Percentiles rank a stretch among this genome's conserved stretches.
phyloP scores from a whole-genome alignment of 2,329 filamentous ascomycete species.

The Pseudocercospora vitis region DNA sequence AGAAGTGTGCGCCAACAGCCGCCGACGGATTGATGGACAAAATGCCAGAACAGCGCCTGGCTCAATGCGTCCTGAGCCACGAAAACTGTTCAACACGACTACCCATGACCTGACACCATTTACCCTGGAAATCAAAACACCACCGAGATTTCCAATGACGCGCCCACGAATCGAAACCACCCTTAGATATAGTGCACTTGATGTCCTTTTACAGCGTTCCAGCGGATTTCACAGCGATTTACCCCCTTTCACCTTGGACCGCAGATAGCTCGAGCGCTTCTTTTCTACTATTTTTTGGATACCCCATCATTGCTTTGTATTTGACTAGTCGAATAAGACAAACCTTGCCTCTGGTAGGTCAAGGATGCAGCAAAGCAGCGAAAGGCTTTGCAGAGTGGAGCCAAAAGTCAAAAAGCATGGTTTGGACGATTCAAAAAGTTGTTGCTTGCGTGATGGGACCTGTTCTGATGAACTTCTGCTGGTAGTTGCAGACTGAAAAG shows the following conservation, averaged over 20 bases:
- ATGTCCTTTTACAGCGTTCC: constrained; percentile 11
- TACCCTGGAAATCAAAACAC: no score
- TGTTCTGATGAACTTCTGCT: not conserved
- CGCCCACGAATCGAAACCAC: no score
- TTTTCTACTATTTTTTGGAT: constrained; percentile 11
- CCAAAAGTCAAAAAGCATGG: constrained; percentile 3
- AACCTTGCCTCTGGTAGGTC: not conserved
- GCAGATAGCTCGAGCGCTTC: not conserved
- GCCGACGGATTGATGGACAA: no score
- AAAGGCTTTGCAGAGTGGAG: not conserved
- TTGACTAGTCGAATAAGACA: not conserved
- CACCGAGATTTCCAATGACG: no score
- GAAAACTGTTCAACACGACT: no score
- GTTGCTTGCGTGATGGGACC: not conserved
- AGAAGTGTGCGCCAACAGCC: not conserved
- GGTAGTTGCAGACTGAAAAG: no score
- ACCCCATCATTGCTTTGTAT: constrained; percentile 7
- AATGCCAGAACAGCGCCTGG: no score
- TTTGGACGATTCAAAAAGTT: constrained; percentile 7
- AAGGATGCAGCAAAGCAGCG: not conserved
- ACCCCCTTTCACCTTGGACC: no score
- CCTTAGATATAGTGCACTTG: no score
- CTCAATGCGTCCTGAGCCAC: no score
- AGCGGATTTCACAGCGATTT: constrained; percentile 8
- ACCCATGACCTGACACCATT: no score